A percentile compares a stretch with the other conserved stretches of the same genome.
phyloP scores from a whole-genome alignment of 1,284 basidiomycete species.

The Puccinia horiana region DNA sequence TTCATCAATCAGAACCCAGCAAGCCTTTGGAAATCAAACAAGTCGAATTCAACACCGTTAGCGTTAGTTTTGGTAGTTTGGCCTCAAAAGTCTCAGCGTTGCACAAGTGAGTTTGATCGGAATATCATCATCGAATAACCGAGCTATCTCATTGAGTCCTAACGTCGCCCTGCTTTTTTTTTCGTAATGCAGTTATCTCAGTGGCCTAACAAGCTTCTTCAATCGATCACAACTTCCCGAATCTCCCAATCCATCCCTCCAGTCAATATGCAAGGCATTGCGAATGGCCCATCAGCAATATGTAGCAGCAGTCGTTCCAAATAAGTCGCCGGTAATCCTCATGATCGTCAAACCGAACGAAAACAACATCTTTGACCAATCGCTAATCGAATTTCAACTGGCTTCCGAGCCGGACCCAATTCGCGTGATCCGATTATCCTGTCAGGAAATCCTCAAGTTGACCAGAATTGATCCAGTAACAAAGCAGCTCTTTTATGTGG shows the following conservation, averaged over 20 bases:
- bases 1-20: slow-evolving; percentile 65
- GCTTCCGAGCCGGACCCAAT: slow-evolving; percentile 64
- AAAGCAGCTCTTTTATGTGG: slow-evolving; percentile 16
- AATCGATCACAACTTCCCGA: slow-evolving; percentile 24
- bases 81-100: slow-evolving; percentile 73
- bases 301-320: not conserved
- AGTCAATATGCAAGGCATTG: slow-evolving; percentile 18
- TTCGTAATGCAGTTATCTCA: slow-evolving; percentile 35
- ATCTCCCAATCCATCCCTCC: slow-evolving; percentile 11
- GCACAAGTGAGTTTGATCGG: slow-evolving; percentile 67
- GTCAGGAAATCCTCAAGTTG: not conserved
- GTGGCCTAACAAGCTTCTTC: not conserved
- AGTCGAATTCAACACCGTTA: slow-evolving; percentile 98
- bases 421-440: slow-evolving; percentile 23
- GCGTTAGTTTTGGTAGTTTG: slow-evolving; percentile 82
- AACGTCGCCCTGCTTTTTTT: not conserved
- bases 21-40: slow-evolving; percentile 71
- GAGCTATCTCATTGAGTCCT: not conserved
- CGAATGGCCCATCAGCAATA: slow-evolving; percentile 27
- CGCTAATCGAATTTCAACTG: slow-evolving; percentile 81
- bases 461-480: not conserved
- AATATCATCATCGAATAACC: not conserved
- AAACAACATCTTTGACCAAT: slow-evolving; percentile 95
- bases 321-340: slow-evolving; percentile 64
- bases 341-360: slow-evolving; percentile 88